Evolutionary conservation across 1,284 basidiomycete genomes (phyloP).

Genomic region (Cryptococcus hybrid): DNA sequence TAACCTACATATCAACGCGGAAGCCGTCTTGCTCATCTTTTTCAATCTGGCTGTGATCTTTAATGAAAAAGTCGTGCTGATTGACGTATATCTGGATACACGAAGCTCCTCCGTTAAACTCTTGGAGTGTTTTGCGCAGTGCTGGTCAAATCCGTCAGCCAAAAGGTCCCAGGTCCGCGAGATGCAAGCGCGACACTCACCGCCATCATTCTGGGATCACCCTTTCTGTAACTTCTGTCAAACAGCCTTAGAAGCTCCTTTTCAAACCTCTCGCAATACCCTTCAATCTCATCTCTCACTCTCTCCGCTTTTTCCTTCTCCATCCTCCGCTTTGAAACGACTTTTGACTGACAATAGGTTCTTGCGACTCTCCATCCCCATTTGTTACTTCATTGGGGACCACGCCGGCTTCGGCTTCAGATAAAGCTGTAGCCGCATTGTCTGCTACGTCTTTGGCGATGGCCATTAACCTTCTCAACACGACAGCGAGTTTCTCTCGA

Average conservation of each 20-base stretch:
- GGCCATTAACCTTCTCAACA: slow-evolving; percentile 80
- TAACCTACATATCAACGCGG: neutral
- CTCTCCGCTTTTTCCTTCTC: slow-evolving; percentile 49
- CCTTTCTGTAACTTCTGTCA: slow-evolving; percentile 90
- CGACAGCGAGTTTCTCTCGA: slow-evolving; percentile 79
- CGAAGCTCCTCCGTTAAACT: slow-evolving; percentile 96
- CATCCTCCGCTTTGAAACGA: slow-evolving; percentile 21
- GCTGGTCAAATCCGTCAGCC: slow-evolving; percentile 54
- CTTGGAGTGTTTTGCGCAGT: slow-evolving; percentile 93
- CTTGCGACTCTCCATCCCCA: slow-evolving; percentile 13
- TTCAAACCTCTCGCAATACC: slow-evolving; percentile 97
- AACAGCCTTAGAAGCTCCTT: slow-evolving; percentile 97
- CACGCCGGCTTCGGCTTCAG: slow-evolving; percentile 61
- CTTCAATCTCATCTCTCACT: slow-evolving; percentile 68
- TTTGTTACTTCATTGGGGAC: slow-evolving; percentile 18
- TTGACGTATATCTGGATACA: slow-evolving; percentile 99
- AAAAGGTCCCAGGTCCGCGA: neutral
- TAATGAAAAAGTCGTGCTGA: slow-evolving; percentile 98
- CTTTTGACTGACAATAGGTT: slow-evolving; percentile 4
- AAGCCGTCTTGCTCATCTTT: no score
- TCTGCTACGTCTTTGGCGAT: slow-evolving; percentile 74
- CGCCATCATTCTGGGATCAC: slow-evolving; percentile 99
- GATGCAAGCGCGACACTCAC: slow-evolving; percentile 54
- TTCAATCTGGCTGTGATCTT: slow-evolving; percentile 57
- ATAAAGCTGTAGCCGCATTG: slow-evolving; percentile 47